Evolutionary conservation across 1,139 yeast species (phyloP).

Genomic region (Meyerozyma guilliermondii): DNA sequence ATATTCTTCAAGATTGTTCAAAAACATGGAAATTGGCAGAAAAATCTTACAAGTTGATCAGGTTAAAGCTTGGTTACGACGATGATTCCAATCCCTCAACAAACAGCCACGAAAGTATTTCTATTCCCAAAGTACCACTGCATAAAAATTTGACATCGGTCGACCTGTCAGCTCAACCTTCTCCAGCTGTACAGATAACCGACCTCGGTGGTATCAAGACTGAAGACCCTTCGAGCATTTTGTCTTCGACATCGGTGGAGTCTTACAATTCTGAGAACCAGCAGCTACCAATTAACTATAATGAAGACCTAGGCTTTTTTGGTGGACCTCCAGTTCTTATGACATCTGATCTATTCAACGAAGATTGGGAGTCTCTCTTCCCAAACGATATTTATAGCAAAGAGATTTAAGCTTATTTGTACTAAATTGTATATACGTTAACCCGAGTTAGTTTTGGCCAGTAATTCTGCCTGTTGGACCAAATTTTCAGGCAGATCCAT

Average conservation of each 20-base stretch:
- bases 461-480: slow-evolving; percentile 24
- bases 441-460: slow-evolving; percentile 16
- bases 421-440: background rate
- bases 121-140: background rate
- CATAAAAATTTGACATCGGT: background rate
- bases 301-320: slow-evolving; percentile 34
- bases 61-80: slow-evolving; percentile 18
- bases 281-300: background rate
- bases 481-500: slow-evolving; percentile 35
- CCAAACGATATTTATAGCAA: slow-evolving; percentile 30
- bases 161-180: background rate
- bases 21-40: slow-evolving; percentile 48
- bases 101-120: background rate
- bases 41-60: slow-evolving; percentile 39
- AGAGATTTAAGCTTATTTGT: slow-evolving; percentile 2
- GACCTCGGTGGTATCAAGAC: background rate
- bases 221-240: background rate
- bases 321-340: slow-evolving; percentile 52
- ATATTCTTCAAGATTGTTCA: slow-evolving; percentile 33
- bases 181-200: background rate
- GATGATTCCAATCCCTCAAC: background rate
- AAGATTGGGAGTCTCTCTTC: slow-evolving; percentile 48
- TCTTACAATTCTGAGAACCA: slow-evolving; percentile 1
- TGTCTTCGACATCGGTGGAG: background rate
- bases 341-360: slow-evolving; percentile 47